phyloP scores from a whole-genome alignment of 164 flowering plant genomes.

The Houttuynia cordata region DNA sequence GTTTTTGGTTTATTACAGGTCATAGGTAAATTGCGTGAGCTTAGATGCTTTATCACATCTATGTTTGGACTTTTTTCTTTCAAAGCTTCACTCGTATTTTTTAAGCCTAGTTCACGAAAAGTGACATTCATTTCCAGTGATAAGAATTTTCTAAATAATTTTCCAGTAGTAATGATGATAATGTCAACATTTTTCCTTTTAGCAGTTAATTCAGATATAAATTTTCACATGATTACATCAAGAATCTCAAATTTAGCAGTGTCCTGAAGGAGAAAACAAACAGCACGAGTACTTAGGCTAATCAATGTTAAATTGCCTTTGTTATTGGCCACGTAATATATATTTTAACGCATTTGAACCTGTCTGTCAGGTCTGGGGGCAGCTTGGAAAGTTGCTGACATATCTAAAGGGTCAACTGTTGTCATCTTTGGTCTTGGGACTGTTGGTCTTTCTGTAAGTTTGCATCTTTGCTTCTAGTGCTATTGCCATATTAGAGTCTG shows the following conservation, averaged over 20 bases:
- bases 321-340: neutral
- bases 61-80: too few relatives aligned
- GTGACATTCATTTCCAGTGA: conserved; percentile 13
- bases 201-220: too few relatives aligned
- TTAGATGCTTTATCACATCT: too few relatives aligned
- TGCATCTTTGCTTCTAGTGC: neutral
- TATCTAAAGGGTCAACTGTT: conserved; percentile 72
- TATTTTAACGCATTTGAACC: too few relatives aligned
- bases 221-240: conserved; percentile 33
- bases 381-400: conserved; percentile 93
- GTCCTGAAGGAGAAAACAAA: conserved; percentile 40
- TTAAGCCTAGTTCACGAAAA: too few relatives aligned
- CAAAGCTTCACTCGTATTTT: too few relatives aligned
- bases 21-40: too few relatives aligned
- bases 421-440: conserved; percentile 95
- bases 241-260: too few relatives aligned
- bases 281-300: too few relatives aligned
- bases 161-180: too few relatives aligned
- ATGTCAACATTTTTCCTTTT: conserved; percentile 12
- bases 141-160: too few relatives aligned
- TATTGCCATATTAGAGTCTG: neutral
- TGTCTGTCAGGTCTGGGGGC: conserved; percentile 71
- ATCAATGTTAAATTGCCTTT: too few relatives aligned
- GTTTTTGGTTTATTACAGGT: neutral
- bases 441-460: conserved; percentile 92